Evolutionary conservation across 2,329 filamentous ascomycete species (phyloP), one percentile per base, ranked within the genome.

Genomic region (Alternaria gaisen): DNA sequence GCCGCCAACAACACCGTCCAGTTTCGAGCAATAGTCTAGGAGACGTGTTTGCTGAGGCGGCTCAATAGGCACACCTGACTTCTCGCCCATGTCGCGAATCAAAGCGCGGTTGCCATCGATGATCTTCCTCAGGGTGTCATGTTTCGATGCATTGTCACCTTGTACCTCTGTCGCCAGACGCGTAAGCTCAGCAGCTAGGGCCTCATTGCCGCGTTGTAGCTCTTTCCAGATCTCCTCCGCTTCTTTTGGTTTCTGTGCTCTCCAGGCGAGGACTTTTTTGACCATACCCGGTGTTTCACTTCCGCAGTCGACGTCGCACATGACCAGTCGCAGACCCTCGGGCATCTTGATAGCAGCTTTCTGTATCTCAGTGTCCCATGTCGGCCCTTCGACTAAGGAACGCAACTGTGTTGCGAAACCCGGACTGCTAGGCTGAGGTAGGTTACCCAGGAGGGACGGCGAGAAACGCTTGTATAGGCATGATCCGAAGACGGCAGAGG

Each of bases 241-340:
- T n/a, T 84, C 86, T 3, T 84, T 84, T 0, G 84, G 80, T 20
- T 92, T 87, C 48, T 85, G 80, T 51, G 87, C 86, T 53, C 91
- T 85, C 95, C 95, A 99, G 32, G 86, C 86, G 3, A 98, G 84
- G 14, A 99, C 92, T 75, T 92, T 87, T 81, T 94, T 97, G 38
- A 97, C 95, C 95, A 99, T 98, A 14, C 93, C 87, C 0, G 97
- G 94, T 8, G 94, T 98, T 82, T 97, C 88, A 50, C 90, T 94
- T 32, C 95, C 95, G 75, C 94, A 97, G 76, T 96, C 92, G 7
- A 99, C 95, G 75, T 99, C 95, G 74, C 93, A 97, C 90, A 99
- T 95, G 61, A 96, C 87, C 67, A 98, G 83, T 24, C 90, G 86
- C 68, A 97, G 82, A 0, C 92, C 92, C 1, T 78, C 72, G 0